Evolutionary conservation across 768 basidiomycete species (phyloP), one percentile per base, ranked within the genome.

Genomic region (Lyophyllum atratum): DNA sequence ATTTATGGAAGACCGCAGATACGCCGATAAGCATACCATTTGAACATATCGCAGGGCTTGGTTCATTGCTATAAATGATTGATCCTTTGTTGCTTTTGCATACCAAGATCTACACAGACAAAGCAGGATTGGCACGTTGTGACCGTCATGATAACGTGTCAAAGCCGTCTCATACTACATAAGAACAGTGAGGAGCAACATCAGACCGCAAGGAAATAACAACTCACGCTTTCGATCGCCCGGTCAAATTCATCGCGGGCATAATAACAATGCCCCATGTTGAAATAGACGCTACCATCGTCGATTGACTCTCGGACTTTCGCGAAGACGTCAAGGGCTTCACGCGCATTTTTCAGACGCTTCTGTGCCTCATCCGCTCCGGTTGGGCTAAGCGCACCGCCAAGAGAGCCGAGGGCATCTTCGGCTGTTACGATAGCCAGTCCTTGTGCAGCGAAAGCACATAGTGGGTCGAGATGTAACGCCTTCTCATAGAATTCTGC

Each of bases 211-310:
- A 17, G 25, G n/a, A 40, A 25, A 53, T 34, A 39, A 39, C 34
- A 2, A 78, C 86, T 70, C 68, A 97, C 96, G 66, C 92, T 92
- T 72, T 99, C 95, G 60, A 98, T 95, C 1, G 97, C 96, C 48
- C 92, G 82, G 61, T 98, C 96, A 68, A 89, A 97, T 69, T 99
- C 96, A 57, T 97, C 96, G 49, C 93, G 81, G 19, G 86, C 83
- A 67, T 93, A 96, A 69, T 95, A 91, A 65, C 95, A 97, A 66
- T 98, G 97, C 0, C 95, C 97, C 80, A 98, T 95, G 70, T 99
- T 99, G 66, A 93, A 79, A 67, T 95, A 94, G 4, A 97, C 94
- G 57, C 90, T 90, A 7, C 92, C 93, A 55, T 83, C 80, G 56
- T 85, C 83, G 52, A 94, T 74, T 2, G 86, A 89, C 74, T 98